These are phyloP conservation scores for Ganoderma leucocontextum DNA, from an alignment of 1,284 basidiomycete species.

Conservation along the genomic window DNA sequence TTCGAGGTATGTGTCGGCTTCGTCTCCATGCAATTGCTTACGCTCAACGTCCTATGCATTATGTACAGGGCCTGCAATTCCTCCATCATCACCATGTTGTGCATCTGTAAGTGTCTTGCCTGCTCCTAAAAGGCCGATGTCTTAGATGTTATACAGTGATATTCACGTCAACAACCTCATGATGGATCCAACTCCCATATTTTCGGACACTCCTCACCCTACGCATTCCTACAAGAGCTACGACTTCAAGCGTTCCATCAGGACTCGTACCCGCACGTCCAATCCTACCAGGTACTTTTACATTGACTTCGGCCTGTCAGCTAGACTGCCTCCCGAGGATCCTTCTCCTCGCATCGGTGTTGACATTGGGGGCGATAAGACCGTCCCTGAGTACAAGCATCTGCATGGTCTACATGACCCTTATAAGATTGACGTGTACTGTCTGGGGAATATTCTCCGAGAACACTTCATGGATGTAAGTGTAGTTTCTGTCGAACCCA, in stretches of 20 bases:
- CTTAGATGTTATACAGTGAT: constrained; percentile 42
- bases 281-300: constrained; percentile 42
- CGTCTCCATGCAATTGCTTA: too few relatives aligned
- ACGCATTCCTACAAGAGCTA: not conserved
- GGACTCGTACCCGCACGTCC: constrained; percentile 36
- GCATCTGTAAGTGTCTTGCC: constrained; percentile 30
- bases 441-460: constrained; percentile 43
- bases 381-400: not conserved
- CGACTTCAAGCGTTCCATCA: not conserved
- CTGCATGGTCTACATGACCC: constrained; percentile 26
- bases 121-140: not conserved
- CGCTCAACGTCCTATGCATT: too few relatives aligned
- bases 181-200: not conserved
- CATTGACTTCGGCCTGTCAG: constrained; percentile 47
- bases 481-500: constrained; percentile 21
- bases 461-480: constrained; percentile 31
- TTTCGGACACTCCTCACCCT: not conserved
- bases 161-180: constrained; percentile 46
- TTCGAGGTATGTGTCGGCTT: constrained; percentile 36
- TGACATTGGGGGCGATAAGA: not conserved
- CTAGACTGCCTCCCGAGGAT: constrained; percentile 36
- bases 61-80: constrained; percentile 31
- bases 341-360: not conserved
- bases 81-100: constrained; percentile 37
- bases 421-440: constrained; percentile 41